Percentiles rank a stretch among this genome's conserved stretches.
Conservation (phyloP, 192 early-diverging fungal genomes). For the Rhizophagus clarus region DNA sequence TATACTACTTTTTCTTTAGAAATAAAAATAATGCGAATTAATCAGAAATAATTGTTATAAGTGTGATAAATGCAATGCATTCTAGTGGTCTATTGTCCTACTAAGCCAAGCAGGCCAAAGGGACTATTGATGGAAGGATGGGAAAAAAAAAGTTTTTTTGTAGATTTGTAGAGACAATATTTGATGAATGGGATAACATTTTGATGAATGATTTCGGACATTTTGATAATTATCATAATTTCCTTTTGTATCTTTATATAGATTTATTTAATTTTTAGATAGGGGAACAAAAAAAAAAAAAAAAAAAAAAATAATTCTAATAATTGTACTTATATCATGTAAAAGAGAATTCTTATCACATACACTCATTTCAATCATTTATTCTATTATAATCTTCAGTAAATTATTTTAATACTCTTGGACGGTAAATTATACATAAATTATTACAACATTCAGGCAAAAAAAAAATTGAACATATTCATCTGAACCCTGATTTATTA, state of each 20-base stretch:
- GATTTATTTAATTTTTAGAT: not conserved
- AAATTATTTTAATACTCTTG: too few species aligned
- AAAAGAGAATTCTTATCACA: too few species aligned
- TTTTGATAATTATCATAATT: not conserved
- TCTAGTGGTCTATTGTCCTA: not conserved
- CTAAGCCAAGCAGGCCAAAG: not conserved
- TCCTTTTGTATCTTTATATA: not conserved
- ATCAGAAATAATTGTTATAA: not conserved
- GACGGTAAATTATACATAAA: too few species aligned
- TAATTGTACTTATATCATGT: too few species aligned
- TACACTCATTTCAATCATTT: too few species aligned
- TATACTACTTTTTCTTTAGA: conserved; percentile 6
- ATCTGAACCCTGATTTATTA: not conserved
- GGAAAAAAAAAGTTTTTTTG: too few species aligned
- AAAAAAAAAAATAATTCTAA: not conserved
- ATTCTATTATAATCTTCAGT: too few species aligned
- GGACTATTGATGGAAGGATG: not conserved
- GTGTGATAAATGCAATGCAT: too few species aligned
- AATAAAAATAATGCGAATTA: not conserved
- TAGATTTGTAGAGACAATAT: too few species aligned
- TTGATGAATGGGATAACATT: not conserved
- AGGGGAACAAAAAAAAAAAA: not conserved
- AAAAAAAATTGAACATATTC: not conserved
- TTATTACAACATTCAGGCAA: not conserved
- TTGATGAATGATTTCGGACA: not conserved